Base-by-base conservation (phyloP, 306 rosid species). In the Trifolium subterraneum region DNA sequence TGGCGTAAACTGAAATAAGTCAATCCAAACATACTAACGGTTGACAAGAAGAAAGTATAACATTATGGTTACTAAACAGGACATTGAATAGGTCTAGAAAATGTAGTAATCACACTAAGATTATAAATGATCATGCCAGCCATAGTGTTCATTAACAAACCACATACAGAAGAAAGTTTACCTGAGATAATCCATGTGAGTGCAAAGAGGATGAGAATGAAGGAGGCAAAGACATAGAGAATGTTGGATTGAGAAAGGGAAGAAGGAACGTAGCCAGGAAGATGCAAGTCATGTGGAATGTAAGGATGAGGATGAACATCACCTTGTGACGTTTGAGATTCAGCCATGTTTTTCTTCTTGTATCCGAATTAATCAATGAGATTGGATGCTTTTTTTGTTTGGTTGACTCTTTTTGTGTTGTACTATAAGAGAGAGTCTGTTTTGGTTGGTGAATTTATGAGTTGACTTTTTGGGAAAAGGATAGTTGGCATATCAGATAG, bases 141-240 rank as follows among this genome's bases (percentile, higher is more conserved):
- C 73, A 64, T 52, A 33, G 15, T 22, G 10, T 20, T 74, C 10
- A 78, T 70, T 22, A 23, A 60, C 15, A 60, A 22, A 77, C 33
- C 54, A 69, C 12, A 44, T 14, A 4, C 35, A 61, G 35, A 48
- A 61, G 71, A 69, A 45, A 60, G 45, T 38, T 50, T 35, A 91
- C 97, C 96, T 45, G 96, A 90, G 79, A 86, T 39, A 76, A 87
- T 47, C 95, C 93, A 94, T 67, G 79, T 45, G 59, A 81, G 55
- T 20, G 79, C 70, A 72, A 78, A 54, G 74, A 87, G 45, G 41
- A 93, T 48, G 44, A 90, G 8, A 18, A 96, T 74, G 59, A 80
- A 38, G 67, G 77, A 1, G 51, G 71, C 80, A 50, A 61, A 88
- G 82, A 77, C 72, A 16, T 71, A 67, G 62, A 90, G 25, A 74